Evolutionary conservation across 1,139 yeast genomes (phyloP).

Genomic region (Nadsonia commutata): DNA sequence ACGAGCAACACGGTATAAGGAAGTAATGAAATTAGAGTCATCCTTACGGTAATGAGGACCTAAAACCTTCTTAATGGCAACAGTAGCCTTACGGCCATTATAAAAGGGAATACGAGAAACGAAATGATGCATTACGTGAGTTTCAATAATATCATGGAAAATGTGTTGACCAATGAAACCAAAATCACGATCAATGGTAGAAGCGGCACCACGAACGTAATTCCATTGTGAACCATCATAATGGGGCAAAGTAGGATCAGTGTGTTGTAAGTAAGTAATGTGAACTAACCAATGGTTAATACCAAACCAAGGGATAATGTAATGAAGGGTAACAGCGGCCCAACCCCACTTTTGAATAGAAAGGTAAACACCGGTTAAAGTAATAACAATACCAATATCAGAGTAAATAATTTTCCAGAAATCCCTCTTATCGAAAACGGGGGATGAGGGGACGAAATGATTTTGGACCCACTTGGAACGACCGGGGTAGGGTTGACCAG

Average conservation of each 20-base stretch:
- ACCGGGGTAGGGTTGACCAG: constrained; percentile 56
- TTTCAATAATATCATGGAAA: constrained; percentile 81
- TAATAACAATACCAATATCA: constrained; percentile 53
- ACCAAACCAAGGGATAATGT: constrained; percentile 65
- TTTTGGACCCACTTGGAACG: constrained; percentile 34
- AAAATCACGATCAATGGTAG: constrained; percentile 73
- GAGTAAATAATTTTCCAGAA: constrained; percentile 56
- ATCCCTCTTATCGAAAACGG: constrained; percentile 56
- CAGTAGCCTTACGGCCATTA: constrained; percentile 69
- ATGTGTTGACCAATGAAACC: constrained; percentile 69
- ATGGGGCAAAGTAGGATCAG: constrained; percentile 70
- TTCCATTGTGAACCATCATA: constrained; percentile 65
- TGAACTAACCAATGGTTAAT: constrained; percentile 86
- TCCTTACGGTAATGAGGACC: constrained; percentile 60
- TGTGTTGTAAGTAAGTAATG: constrained; percentile 73
- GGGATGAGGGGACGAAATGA: constrained; percentile 63
- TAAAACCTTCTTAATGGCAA: constrained; percentile 66
- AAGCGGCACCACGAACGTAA: constrained; percentile 80
- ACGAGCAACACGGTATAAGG: constrained; percentile 60
- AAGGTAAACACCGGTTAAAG: constrained; percentile 40
- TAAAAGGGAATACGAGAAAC: constrained; percentile 78
- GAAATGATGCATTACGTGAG: constrained; percentile 79
- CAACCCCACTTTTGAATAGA: constrained; percentile 53
- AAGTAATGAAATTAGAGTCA: constrained; percentile 57
- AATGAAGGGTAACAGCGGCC: constrained; percentile 50